phyloP scores from a whole-genome alignment of 2,329 filamentous ascomycete genomes.

The Claviceps spartinae region DNA sequence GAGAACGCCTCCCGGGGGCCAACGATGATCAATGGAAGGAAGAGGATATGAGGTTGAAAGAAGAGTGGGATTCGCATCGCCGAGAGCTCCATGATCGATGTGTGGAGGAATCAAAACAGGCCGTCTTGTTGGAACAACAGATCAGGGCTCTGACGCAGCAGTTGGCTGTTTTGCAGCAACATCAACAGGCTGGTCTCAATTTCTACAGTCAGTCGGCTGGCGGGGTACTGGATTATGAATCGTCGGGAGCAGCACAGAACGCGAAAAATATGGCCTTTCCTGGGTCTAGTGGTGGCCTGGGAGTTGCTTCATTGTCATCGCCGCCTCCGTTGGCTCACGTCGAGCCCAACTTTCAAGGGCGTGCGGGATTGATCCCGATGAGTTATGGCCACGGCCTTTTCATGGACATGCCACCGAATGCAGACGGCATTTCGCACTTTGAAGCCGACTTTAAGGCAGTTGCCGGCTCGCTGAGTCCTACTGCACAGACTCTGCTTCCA shows the following conservation, averaged over 20 bases:
- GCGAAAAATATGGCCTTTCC: constrained; percentile 30
- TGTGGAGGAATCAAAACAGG: constrained; percentile 32
- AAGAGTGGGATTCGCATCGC: constrained; percentile 41
- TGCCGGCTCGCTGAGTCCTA: constrained; percentile 62
- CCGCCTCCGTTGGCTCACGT: constrained; percentile 5
- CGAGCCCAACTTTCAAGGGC: constrained; percentile 32
- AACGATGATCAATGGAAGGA: constrained; percentile 44
- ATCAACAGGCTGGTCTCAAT: constrained; percentile 26
- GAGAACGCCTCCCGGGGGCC: constrained; percentile 49
- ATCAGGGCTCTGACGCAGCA: constrained; percentile 34
- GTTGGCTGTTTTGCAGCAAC: constrained; percentile 26
- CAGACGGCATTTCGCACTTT: constrained; percentile 30
- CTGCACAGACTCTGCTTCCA: constrained; percentile 59
- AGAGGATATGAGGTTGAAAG: constrained; percentile 35
- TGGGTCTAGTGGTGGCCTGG: constrained; percentile 1
- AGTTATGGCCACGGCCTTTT: constrained; percentile 41
- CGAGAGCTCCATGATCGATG: constrained; percentile 38
- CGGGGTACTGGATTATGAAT: constrained; percentile 34
- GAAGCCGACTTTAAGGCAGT: constrained; percentile 49
- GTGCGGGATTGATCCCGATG: constrained; percentile 40
- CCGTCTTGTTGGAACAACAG: constrained; percentile 32
- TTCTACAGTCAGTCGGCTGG: constrained; percentile 33
- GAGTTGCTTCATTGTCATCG: constrained; percentile 2
- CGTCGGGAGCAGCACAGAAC: constrained; percentile 22
- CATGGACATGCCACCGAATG: constrained; percentile 31